Conservation (phyloP, 306 rosid species). For the Betula pendula region DNA sequence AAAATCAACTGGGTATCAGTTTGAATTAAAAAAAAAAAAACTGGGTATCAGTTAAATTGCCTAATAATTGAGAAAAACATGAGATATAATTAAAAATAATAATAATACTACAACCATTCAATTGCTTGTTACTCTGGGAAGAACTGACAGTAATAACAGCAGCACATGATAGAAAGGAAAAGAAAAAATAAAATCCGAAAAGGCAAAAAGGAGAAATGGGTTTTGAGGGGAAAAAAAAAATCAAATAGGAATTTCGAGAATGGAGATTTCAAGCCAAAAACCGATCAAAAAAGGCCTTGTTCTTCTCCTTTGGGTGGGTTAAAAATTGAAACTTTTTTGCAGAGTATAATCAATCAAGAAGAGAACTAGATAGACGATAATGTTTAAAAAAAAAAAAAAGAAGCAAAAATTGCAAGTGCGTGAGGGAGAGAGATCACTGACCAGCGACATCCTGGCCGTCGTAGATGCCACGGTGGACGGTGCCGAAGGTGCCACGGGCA, state of each 20-base stretch:
- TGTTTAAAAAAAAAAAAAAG: neutral
- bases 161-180: neutral
- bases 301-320: neutral
- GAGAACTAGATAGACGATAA: neutral
- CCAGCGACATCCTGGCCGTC: slow-evolving; percentile 95
- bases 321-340: neutral
- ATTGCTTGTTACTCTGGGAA: neutral
- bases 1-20: slow-evolving; percentile 24
- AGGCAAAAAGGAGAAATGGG: neutral
- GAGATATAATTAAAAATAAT: neutral
- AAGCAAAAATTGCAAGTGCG: neutral
- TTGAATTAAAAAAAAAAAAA: too few species aligned
- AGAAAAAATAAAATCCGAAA: neutral
- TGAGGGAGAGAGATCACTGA: slow-evolving; percentile 25
- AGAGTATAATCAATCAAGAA: slow-evolving; percentile 23
- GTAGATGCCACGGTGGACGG: slow-evolving; percentile 89
- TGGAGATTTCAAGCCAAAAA: neutral
- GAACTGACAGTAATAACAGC: neutral
- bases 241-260: neutral
- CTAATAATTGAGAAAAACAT: neutral
- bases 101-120: neutral
- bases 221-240: neutral
- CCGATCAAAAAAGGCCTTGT: neutral
- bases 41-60: slow-evolving; percentile 10
- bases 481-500: slow-evolving; percentile 93